These are phyloP conservation scores for Stereum hirsutum DNA, from an alignment of 1,284 basidiomycete genomes.

Conservation along the genomic window DNA sequence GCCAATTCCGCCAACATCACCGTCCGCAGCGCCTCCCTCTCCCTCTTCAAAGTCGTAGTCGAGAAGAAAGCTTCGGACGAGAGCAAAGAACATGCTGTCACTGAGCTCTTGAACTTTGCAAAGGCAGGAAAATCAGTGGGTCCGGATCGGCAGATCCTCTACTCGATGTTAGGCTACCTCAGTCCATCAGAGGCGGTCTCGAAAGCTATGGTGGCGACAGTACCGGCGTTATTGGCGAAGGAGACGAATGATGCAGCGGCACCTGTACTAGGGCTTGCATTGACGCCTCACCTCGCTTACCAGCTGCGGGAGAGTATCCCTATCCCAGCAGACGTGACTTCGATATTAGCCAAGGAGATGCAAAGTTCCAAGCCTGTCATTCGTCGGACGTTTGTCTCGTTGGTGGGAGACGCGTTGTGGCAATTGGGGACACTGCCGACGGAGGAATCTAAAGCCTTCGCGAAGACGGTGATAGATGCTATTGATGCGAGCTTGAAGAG, in stretches of 20 bases:
- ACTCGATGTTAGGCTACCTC: slow-evolving; percentile 63
- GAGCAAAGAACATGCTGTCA: slow-evolving; percentile 35
- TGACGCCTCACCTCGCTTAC: slow-evolving; percentile 51
- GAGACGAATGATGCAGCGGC: slow-evolving; percentile 68
- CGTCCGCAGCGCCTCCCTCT: slow-evolving; percentile 50
- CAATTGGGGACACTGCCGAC: slow-evolving; percentile 23
- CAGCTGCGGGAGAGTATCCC: slow-evolving; percentile 34
- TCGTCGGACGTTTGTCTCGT: slow-evolving; percentile 25
- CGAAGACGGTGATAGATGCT: slow-evolving; percentile 43
- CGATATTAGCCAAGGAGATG: slow-evolving; percentile 64
- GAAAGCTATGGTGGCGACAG: slow-evolving; percentile 38
- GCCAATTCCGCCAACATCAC: slow-evolving; percentile 71
- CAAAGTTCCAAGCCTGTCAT: slow-evolving; percentile 31
- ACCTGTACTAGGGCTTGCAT: slow-evolving; percentile 39
- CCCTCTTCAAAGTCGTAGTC: slow-evolving; percentile 54
- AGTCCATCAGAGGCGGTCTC: slow-evolving; percentile 46
- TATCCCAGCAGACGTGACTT: slow-evolving; percentile 33
- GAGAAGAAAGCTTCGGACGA: slow-evolving; percentile 21
- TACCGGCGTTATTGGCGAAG: slow-evolving; percentile 61
- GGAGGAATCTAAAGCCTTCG: slow-evolving; percentile 35
- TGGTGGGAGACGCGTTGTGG: slow-evolving; percentile 27
- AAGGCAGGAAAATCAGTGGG: slow-evolving; percentile 80
- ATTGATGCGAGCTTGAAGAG: slow-evolving; percentile 68
- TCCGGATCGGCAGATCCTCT: slow-evolving; percentile 81
- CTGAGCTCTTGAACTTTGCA: slow-evolving; percentile 65